A percentile compares a stretch with the other conserved stretches of the same genome.
Conservation (phyloP, 805 yeast species). For the Ogataea haglerorum region DNA sequence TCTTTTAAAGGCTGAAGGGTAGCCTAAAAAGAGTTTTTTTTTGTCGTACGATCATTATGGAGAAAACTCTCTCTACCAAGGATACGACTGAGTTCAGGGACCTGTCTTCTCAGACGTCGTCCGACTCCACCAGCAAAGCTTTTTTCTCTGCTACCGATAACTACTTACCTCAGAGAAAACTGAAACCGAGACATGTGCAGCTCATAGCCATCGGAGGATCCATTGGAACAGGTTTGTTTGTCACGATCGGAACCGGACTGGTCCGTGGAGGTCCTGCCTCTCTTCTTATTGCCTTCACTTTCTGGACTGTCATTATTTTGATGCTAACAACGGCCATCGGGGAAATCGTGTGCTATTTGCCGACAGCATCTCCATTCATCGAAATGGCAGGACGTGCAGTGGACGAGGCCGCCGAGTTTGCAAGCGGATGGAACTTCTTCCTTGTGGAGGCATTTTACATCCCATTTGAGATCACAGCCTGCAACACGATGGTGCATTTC, state of each 20-base stretch:
- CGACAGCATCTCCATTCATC: slow-evolving; percentile 37
- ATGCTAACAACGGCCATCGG: slow-evolving; percentile 35
- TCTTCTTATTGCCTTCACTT: slow-evolving; percentile 31
- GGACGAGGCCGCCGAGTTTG: slow-evolving; percentile 36
- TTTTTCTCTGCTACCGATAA: slow-evolving; percentile 11
- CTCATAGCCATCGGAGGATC: slow-evolving; percentile 41
- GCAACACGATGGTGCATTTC: slow-evolving; percentile 52
- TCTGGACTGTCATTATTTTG: slow-evolving; percentile 34
- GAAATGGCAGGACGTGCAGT: slow-evolving; percentile 37
- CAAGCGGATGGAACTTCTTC: slow-evolving; percentile 38
- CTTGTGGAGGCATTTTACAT: slow-evolving; percentile 43
- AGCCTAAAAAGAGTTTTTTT: not conserved
- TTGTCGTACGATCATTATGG: slow-evolving; percentile 1
- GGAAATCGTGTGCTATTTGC: slow-evolving; percentile 37
- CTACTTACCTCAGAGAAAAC: slow-evolving; percentile 30
- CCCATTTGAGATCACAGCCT: slow-evolving; percentile 47
- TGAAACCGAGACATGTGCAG: slow-evolving; percentile 35
- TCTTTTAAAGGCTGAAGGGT: not conserved
- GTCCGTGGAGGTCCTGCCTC: slow-evolving; percentile 36
- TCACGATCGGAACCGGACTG: slow-evolving; percentile 36
- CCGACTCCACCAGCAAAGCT: slow-evolving; percentile 8
- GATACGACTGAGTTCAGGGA: slow-evolving; percentile 2
- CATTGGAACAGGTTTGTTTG: slow-evolving; percentile 38
- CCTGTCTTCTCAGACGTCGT: slow-evolving; percentile 7
- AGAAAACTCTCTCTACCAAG: not conserved